Percentiles rank a stretch among this genome's conserved stretches.
phyloP scores from a whole-genome alignment of 192 early-diverging fungal species.

The Geranomyces variabilis region DNA sequence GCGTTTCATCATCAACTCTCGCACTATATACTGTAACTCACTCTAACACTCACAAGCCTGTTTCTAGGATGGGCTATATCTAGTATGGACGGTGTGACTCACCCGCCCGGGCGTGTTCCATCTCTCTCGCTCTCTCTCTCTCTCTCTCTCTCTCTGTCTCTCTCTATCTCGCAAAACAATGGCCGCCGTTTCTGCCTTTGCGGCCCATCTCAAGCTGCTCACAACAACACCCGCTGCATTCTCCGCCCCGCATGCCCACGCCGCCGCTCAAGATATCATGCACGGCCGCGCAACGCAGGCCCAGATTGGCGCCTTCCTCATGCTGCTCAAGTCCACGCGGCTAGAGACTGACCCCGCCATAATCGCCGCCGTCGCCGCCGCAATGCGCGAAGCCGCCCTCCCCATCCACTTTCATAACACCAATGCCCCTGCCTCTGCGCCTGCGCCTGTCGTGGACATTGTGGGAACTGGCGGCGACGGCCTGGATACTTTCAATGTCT shows the following conservation, averaged over 20 bases:
- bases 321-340: slow-evolving; percentile 70
- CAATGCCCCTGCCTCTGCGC: slow-evolving; percentile 17
- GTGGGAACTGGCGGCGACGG: slow-evolving; percentile 99
- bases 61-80: too few relatives aligned
- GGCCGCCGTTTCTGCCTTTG: too few relatives aligned
- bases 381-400: slow-evolving; percentile 72
- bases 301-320: slow-evolving; percentile 88
- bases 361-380: slow-evolving; percentile 76
- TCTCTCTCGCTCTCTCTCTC: too few relatives aligned
- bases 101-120: too few relatives aligned
- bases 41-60: too few relatives aligned
- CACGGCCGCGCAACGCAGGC: slow-evolving; percentile 73
- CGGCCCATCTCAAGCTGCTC: slow-evolving; percentile 64
- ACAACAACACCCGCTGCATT: slow-evolving; percentile 38
- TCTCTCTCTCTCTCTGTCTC: too few relatives aligned
- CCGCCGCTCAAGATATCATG: slow-evolving; percentile 65
- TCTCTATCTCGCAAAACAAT: too few relatives aligned
- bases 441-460: slow-evolving; percentile 72
- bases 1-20: too few relatives aligned
- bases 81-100: too few relatives aligned
- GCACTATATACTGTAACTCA: too few relatives aligned
- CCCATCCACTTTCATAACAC: slow-evolving; percentile 48
- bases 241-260: slow-evolving; percentile 23
- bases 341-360: slow-evolving; percentile 75
- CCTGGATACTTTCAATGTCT: slow-evolving; percentile 96